Evolutionary conservation across 441 rosid genomes (phyloP).

Genomic region (Populus hybrid): DNA sequence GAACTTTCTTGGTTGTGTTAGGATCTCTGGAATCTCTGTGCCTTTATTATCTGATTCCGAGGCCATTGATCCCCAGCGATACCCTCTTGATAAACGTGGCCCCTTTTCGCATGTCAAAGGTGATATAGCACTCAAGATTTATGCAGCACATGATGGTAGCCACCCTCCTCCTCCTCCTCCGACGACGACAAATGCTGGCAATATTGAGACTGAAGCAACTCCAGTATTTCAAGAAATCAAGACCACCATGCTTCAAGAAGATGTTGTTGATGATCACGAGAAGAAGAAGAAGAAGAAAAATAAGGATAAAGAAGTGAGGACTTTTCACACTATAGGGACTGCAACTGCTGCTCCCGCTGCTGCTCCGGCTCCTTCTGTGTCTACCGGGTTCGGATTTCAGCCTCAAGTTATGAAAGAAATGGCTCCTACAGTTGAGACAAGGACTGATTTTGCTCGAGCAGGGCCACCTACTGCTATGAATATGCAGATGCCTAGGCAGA

Average conservation of each 20-base stretch:
- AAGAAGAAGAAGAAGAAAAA: slow-evolving; percentile 34
- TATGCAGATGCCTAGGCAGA: slow-evolving; percentile 65
- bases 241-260: slow-evolving; percentile 24
- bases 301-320: slow-evolving; percentile 52
- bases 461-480: slow-evolving; percentile 46
- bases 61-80: slow-evolving; percentile 47
- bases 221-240: slow-evolving; percentile 35
- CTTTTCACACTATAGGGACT: slow-evolving; percentile 68
- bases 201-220: slow-evolving; percentile 22
- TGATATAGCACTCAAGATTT: slow-evolving; percentile 58
- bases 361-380: slow-evolving; percentile 26
- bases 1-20: slow-evolving; percentile 77
- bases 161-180: slow-evolving; percentile 1
- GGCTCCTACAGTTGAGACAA: slow-evolving; percentile 45
- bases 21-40: slow-evolving; percentile 59
- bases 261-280: slow-evolving; percentile 17
- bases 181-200: slow-evolving; percentile 7
- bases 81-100: slow-evolving; percentile 80
- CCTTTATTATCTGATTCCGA: slow-evolving; percentile 53
- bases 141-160: slow-evolving; percentile 31
- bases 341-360: slow-evolving; percentile 25
- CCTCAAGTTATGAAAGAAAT: slow-evolving; percentile 27
- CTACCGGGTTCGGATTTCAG: slow-evolving; percentile 21
- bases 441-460: slow-evolving; percentile 67
- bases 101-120: slow-evolving; percentile 70